A percentile compares a stretch with the other conserved stretches of the same genome.
phyloP scores from a whole-genome alignment of 2,329 filamentous ascomycete genomes.

The Pseudocercospora musae region DNA sequence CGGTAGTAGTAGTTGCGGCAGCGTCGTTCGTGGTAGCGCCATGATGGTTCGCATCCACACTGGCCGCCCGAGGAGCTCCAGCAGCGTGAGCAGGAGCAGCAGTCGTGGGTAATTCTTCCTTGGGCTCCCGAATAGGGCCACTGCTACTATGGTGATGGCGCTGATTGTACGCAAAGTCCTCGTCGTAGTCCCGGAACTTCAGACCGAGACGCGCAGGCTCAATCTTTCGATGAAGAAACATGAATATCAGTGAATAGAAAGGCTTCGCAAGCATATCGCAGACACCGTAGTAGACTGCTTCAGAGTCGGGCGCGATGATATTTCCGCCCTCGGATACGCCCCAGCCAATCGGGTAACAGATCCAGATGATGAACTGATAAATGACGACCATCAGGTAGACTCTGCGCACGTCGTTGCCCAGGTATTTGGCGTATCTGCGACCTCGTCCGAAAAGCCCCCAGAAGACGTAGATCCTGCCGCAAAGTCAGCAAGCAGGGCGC shows the following conservation, averaged over 20 bases:
- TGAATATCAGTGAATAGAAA: slow-evolving; percentile 54
- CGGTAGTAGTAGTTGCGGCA: neutral
- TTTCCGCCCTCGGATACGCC: slow-evolving; percentile 60
- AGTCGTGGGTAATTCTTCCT: neutral
- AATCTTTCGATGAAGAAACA: slow-evolving; percentile 59
- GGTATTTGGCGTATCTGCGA: slow-evolving; percentile 49
- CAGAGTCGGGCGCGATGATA: slow-evolving; percentile 60
- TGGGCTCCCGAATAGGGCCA: neutral
- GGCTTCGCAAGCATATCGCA: slow-evolving; percentile 62
- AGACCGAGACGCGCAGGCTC: slow-evolving; percentile 55
- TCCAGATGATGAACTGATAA: slow-evolving; percentile 56
- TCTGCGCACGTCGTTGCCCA: slow-evolving; percentile 50
- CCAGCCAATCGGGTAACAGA: slow-evolving; percentile 60
- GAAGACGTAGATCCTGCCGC: slow-evolving; percentile 56
- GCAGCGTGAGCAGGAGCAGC: neutral
- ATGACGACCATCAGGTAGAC: slow-evolving; percentile 52
- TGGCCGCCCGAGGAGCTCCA: neutral
- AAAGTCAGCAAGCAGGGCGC: slow-evolving; percentile 89
- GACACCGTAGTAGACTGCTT: slow-evolving; percentile 63
- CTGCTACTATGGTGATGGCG: neutral
- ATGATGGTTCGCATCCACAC: neutral
- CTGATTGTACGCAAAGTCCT: slow-evolving; percentile 9
- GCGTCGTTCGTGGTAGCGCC: neutral
- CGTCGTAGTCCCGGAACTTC: slow-evolving; percentile 37
- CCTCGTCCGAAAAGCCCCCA: slow-evolving; percentile 43